These are phyloP conservation scores for Vigna unguiculata DNA, from an alignment of 306 rosid species.

Conservation along the genomic window DNA sequence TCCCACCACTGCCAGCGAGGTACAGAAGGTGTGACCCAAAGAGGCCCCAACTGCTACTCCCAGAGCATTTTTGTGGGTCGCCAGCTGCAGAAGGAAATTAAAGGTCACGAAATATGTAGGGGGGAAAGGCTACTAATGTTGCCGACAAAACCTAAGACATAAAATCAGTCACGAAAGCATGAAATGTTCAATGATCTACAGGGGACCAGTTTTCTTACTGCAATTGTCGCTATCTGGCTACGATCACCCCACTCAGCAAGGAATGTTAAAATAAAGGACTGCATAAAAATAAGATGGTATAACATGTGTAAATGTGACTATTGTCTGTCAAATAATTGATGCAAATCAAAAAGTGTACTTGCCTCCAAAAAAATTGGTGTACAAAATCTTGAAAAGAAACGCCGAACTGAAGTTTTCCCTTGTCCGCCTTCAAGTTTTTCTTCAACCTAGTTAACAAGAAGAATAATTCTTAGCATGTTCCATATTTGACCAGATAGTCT, in stretches of 20 bases:
- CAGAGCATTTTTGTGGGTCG: conserved; percentile 94
- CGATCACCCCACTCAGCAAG: conserved; percentile 99
- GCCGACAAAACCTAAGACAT: conserved; percentile 29
- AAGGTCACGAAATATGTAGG: conserved; percentile 6
- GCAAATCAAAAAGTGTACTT: conserved; percentile 34
- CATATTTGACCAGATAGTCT: conserved; percentile 25
- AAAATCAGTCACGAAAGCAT: conserved; percentile 13
- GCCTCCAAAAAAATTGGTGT: conserved; percentile 99
- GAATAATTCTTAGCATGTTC: conserved; percentile 34
- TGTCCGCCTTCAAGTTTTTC: conserved; percentile 98
- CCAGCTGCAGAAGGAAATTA: conserved; percentile 67
- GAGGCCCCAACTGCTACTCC: conserved; percentile 97
- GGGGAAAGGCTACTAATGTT: not conserved
- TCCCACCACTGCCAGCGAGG: conserved; percentile 92
- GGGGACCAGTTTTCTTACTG: conserved; percentile 64
- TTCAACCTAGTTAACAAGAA: conserved; percentile 68
- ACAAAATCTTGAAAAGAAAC: conserved; percentile 90
- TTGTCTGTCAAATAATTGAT: conserved; percentile 25
- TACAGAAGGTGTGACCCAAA: conserved; percentile 95
- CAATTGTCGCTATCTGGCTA: conserved; percentile 99
- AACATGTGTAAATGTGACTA: conserved; percentile 30
- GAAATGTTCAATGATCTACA: conserved; percentile 7
- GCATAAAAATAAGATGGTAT: conserved; percentile 42
- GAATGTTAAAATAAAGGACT: conserved; percentile 93
- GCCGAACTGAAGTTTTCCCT: conserved; percentile 79